These are phyloP conservation scores for Turritis glabra DNA, from an alignment of 345 rosid species.

Conservation along the genomic window DNA sequence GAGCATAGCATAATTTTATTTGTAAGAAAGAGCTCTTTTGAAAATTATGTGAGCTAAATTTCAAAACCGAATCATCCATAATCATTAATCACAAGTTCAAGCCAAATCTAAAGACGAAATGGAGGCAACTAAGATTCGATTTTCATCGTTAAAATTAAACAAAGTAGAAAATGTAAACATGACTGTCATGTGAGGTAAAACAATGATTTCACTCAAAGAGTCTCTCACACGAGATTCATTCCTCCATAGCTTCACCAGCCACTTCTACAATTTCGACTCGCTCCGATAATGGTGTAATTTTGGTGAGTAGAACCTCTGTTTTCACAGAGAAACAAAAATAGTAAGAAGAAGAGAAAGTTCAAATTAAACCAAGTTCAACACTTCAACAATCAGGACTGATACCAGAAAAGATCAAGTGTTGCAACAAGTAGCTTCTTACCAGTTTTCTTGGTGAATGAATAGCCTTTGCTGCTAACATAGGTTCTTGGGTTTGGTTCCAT, in stretches of 20 bases:
- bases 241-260: slow-evolving; percentile 73
- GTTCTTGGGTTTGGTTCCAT: slow-evolving; percentile 78
- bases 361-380: background rate
- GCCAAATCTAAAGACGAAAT: background rate
- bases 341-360: background rate
- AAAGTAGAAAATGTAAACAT: slow-evolving; percentile 5
- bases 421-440: slow-evolving; percentile 43
- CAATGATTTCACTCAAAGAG: background rate
- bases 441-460: slow-evolving; percentile 69
- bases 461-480: slow-evolving; percentile 55
- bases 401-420: background rate
- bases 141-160: background rate
- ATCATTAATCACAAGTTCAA: background rate
- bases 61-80: slow-evolving; percentile 5
- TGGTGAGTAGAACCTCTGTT: slow-evolving; percentile 68
- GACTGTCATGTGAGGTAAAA: background rate
- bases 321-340: slow-evolving; percentile 17
- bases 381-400: background rate
- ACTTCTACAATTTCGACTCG: slow-evolving; percentile 51
- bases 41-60: background rate
- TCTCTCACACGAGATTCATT: slow-evolving; percentile 33
- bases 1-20: background rate
- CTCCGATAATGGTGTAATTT: slow-evolving; percentile 61
- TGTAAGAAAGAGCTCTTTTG: background rate
- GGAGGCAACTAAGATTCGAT: background rate